Conservation (phyloP, 2,329 filamentous ascomycete species). For the Drechmeria coniospora region DNA sequence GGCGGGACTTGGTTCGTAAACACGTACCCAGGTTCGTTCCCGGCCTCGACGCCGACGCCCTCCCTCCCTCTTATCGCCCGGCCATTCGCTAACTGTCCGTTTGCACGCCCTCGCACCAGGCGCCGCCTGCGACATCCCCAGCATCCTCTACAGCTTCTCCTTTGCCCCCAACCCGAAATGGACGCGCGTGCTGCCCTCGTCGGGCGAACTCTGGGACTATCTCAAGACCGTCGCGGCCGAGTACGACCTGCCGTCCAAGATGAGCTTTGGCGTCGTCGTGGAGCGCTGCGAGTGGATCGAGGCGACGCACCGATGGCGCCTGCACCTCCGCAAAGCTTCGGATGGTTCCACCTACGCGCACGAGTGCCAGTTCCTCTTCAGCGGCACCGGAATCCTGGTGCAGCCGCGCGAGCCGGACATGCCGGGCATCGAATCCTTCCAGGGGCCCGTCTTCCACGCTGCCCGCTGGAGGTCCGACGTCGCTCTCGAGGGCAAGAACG, state of each 20-base stretch:
- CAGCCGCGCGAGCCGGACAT: slow-evolving; percentile 23
- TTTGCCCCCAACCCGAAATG: slow-evolving; percentile 47
- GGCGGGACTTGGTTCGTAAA: slow-evolving; percentile 53
- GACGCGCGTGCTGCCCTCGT: slow-evolving; percentile 39
- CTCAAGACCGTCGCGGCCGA: slow-evolving; percentile 34
- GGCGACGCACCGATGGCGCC: slow-evolving; percentile 16
- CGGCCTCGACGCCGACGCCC: not conserved
- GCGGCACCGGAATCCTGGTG: slow-evolving; percentile 18
- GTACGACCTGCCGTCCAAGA: slow-evolving; percentile 22
- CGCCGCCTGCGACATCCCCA: slow-evolving; percentile 41
- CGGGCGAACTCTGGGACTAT: slow-evolving; percentile 41
- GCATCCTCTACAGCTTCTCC: slow-evolving; percentile 44
- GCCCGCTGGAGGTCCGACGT: slow-evolving; percentile 37
- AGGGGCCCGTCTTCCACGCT: slow-evolving; percentile 37
- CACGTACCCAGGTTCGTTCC: slow-evolving; percentile 34
- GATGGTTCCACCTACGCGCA: slow-evolving; percentile 13
- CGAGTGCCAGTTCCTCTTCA: slow-evolving; percentile 25
- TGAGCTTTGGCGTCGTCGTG: slow-evolving; percentile 23
- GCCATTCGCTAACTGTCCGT: not conserved
- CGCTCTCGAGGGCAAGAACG: slow-evolving; percentile 29
- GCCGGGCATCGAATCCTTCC: slow-evolving; percentile 32
- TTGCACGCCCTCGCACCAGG: slow-evolving; percentile 5
- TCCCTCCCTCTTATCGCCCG: not conserved
- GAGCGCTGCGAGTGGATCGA: slow-evolving; percentile 23
- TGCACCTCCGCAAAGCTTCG: slow-evolving; percentile 12